These are phyloP conservation scores for Fraxinus ornus DNA, from an alignment of 305 asterid genomes.

Conservation along the genomic window DNA sequence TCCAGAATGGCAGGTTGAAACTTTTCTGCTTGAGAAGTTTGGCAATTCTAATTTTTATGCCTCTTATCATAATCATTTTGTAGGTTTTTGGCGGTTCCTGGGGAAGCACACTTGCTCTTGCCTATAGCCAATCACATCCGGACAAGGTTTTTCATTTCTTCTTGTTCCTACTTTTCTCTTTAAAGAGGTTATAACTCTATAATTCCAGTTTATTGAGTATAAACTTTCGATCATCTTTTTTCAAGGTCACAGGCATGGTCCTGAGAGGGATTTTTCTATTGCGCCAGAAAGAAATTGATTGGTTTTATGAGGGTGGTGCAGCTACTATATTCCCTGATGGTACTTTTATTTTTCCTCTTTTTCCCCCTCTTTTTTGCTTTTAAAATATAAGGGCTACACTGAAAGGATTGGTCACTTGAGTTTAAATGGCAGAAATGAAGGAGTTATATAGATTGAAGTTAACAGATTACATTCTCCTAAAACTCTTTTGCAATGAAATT, in stretches of 20 bases:
- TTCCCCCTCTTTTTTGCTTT: background rate
- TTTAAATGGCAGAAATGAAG: background rate
- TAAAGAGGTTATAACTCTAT: slow-evolving; percentile 1
- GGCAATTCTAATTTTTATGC: slow-evolving; percentile 6
- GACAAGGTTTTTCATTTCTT: slow-evolving; percentile 60
- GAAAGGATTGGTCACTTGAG: background rate
- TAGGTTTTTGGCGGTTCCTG: slow-evolving; percentile 99
- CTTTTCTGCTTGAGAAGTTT: slow-evolving; percentile 2
- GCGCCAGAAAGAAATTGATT: slow-evolving; percentile 92
- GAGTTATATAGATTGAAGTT: background rate
- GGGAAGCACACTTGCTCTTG: slow-evolving; percentile 97
- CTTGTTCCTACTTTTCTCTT: slow-evolving; percentile 6
- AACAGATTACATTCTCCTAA: background rate
- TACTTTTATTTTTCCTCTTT: slow-evolving; percentile 40
- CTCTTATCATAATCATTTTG: slow-evolving; percentile 34
- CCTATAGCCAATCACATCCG: slow-evolving; percentile 84
- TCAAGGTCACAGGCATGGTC: slow-evolving; percentile 84
- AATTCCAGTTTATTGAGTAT: background rate
- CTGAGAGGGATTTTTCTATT: slow-evolving; percentile 85
- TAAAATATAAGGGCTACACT: background rate
- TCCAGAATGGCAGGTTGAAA: slow-evolving; percentile 88
- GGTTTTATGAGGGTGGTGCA: slow-evolving; percentile 99
- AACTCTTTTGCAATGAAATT: background rate
- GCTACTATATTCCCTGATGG: slow-evolving; percentile 96
- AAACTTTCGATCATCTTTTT: slow-evolving; percentile 17